phyloP scores from a whole-genome alignment of 208 protist species.

The Phytomonas sp. region DNA sequence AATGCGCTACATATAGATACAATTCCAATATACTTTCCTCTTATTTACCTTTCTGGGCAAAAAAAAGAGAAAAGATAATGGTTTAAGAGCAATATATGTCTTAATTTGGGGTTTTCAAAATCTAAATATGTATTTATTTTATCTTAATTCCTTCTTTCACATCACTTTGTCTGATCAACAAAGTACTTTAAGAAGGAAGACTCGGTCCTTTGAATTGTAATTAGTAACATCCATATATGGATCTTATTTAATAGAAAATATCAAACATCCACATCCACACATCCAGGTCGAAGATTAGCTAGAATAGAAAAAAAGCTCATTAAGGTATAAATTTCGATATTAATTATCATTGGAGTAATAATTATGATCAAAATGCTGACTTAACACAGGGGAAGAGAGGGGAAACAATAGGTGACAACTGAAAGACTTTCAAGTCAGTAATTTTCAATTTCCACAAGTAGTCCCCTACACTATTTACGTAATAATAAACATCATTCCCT shows the following conservation, averaged over 20 bases:
- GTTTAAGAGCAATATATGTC: neutral
- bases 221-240: constrained; percentile 3
- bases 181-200: neutral
- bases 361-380: neutral
- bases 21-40: neutral
- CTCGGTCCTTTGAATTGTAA: neutral
- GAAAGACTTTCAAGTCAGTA: neutral
- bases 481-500: neutral
- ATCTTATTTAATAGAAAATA: constrained; percentile 8
- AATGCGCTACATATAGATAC: neutral
- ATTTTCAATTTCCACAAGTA: neutral
- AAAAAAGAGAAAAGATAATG: neutral
- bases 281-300: neutral
- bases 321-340: neutral
- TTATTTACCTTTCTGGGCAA: neutral
- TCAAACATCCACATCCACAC: neutral
- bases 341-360: constrained; percentile 3
- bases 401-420: neutral
- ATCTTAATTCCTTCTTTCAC: neutral
- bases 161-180: neutral
- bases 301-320: neutral
- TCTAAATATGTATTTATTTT: neutral
- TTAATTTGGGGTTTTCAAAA: constrained; percentile 1
- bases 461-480: neutral
- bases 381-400: neutral